Evolutionary conservation across 2,329 filamentous ascomycete genomes (phyloP).

Genomic region (Diplodia scrobiculata): DNA sequence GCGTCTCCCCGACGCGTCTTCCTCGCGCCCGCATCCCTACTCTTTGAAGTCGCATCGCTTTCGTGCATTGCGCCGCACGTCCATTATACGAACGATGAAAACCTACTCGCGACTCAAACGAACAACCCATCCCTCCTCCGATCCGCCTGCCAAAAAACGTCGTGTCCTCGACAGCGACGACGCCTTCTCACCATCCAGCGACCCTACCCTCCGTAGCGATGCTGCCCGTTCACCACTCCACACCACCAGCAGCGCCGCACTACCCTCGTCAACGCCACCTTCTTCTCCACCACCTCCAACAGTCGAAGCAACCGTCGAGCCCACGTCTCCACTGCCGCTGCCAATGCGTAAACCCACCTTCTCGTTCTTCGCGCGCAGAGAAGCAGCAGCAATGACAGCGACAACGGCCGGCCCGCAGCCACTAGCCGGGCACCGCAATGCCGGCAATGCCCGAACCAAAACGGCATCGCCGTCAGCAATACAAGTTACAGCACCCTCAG

Average conservation of each 20-base stretch:
- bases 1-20: conserved; percentile 31
- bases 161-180: conserved; percentile 34
- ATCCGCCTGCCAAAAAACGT: conserved; percentile 43
- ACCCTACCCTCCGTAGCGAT: neutral
- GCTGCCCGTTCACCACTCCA: conserved; percentile 28
- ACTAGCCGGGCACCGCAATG: neutral
- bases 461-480: neutral
- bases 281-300: conserved; percentile 56
- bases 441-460: neutral
- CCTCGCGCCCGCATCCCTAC: conserved; percentile 28
- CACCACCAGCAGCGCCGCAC: conserved; percentile 19
- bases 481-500: neutral
- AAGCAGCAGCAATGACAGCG: conserved; percentile 31
- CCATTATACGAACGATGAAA: conserved; percentile 31
- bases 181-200: neutral
- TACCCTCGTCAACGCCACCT: conserved; percentile 15
- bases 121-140: conserved; percentile 37
- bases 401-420: neutral
- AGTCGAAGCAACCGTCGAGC: conserved; percentile 41
- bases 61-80: neutral
- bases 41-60: neutral
- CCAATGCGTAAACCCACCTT: conserved; percentile 51
- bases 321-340: conserved; percentile 48
- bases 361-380: conserved; percentile 45
- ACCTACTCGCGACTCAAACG: conserved; percentile 45